Base-by-base conservation (phyloP, 2,329 filamentous ascomycete species). In the Tolypocladium nubicola region DNA sequence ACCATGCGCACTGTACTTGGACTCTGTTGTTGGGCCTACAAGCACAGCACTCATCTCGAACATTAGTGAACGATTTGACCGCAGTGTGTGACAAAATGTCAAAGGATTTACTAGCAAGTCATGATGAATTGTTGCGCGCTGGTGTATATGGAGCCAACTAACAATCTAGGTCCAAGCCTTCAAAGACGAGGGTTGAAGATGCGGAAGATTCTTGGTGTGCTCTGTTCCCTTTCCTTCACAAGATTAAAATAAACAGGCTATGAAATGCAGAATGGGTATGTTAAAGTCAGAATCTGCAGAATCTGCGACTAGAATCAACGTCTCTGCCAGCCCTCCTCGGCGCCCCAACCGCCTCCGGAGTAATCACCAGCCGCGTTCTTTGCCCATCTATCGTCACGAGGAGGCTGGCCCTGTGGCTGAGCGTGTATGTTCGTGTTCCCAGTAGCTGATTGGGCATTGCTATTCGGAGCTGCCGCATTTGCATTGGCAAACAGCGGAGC, bases 311-410 rank as follows among this genome's bases (percentile, higher is more conserved):
- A 3, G 11, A 16, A 26, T 57, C 8, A 57, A 50, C 23, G 33
- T 26, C 55, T 45, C 23, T 41, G 33, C 53, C 50, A 57, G 43
- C 39, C 19, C 16, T 59, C 60, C 7, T 63, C 61, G 53, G 62
- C 59, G 1, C 65, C 66, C 67, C 66, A 69, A 21, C 61, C 66
- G 2, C 61, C 64, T 3, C 67, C 67, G 0, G 67, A 69, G 38
- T 68, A 68, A 56, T 70, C 66, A 11, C 57, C 62, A 0, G 63
- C 61, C 9, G 65, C 59, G 14, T 59, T 63, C 50, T 61, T 62
- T 9, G 61, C 58, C 67, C 65, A 67, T 45, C 63, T 64, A 43
- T 62, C 57, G 38, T 58, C 47, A 16, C 30, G 9, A 10, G 39
- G 41, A 26, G 26, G 4, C 14, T 35, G 23, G 8, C 10, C n/a